phyloP scores from a whole-genome alignment of 768 basidiomycete species.

The Hirschioporus abietinus region DNA sequence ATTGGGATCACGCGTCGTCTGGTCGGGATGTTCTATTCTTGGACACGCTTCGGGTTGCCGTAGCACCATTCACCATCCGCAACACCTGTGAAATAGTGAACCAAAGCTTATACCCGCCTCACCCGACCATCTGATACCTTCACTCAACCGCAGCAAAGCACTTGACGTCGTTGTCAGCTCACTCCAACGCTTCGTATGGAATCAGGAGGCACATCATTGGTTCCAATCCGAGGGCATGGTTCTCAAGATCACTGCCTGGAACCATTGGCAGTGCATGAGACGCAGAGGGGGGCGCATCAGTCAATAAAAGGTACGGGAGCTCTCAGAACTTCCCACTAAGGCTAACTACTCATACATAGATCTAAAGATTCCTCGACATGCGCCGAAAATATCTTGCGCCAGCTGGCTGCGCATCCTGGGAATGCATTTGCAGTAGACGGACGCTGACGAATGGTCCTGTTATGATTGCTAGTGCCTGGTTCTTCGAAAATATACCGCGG shows the following conservation, averaged over 20 bases:
- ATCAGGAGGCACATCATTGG: not conserved
- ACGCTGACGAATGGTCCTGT: not conserved
- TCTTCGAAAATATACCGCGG: not conserved
- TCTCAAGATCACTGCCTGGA: too few species aligned
- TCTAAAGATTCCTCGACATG: not conserved
- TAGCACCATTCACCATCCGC: not conserved
- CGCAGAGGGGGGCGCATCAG: not conserved
- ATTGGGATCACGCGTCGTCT: not conserved
- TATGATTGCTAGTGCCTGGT: not conserved
- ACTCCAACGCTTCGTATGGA: not conserved
- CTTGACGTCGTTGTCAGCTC: not conserved
- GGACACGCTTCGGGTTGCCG: not conserved
- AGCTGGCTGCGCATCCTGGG: not conserved
- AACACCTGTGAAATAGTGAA: not conserved
- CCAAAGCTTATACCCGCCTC: not conserved
- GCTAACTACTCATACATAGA: not conserved
- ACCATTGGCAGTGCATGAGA: not conserved
- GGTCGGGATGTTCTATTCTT: constrained; percentile 1
- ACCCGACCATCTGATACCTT: not conserved
- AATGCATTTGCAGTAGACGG: not conserved
- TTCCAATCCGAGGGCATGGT: not conserved
- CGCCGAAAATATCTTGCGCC: not conserved
- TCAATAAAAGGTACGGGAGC: not conserved
- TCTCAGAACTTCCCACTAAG: not conserved
- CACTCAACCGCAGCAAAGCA: not conserved